Conservation (phyloP, 345 rosid genomes). For the Cardiospermum halicacabum region DNA sequence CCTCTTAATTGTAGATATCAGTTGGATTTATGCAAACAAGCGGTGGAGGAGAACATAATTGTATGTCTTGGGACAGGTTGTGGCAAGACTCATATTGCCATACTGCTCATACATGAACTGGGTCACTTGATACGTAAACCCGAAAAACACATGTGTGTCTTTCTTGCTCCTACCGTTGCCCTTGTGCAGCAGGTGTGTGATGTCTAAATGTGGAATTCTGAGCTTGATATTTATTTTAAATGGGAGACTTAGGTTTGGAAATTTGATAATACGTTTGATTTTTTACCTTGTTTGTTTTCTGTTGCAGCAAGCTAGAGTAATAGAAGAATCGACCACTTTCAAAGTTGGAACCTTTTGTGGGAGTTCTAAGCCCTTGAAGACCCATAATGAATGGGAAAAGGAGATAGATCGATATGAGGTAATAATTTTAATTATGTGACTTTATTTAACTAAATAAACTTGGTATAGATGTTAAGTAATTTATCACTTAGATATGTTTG, state of each 20-base stretch:
- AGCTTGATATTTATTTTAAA: neutral
- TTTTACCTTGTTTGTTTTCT: conserved; percentile 8
- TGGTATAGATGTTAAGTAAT: neutral
- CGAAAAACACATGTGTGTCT: conserved; percentile 51
- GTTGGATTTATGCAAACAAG: conserved; percentile 78
- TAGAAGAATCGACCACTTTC: conserved; percentile 58
- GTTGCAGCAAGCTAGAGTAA: conserved; percentile 83
- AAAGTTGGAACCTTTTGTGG: conserved; percentile 72
- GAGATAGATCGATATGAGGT: conserved; percentile 79
- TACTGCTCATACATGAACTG: conserved; percentile 73
- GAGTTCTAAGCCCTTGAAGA: conserved; percentile 44
- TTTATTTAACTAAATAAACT: neutral
- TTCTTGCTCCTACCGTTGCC: conserved; percentile 91
- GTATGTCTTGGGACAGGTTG: conserved; percentile 87
- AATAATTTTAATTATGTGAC: conserved; percentile 13
- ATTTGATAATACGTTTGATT: neutral
- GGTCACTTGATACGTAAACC: conserved; percentile 69
- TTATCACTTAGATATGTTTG: neutral
- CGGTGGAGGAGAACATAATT: conserved; percentile 70
- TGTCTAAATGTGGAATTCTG: neutral
- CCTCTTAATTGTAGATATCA: conserved; percentile 55
- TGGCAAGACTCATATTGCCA: conserved; percentile 95
- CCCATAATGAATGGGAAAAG: conserved; percentile 64
- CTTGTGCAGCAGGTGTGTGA: conserved; percentile 70
- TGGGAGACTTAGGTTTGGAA: neutral